These are phyloP conservation scores for Boletus rubropictus DNA, from an alignment of 768 basidiomycete species.

Conservation along the genomic window DNA sequence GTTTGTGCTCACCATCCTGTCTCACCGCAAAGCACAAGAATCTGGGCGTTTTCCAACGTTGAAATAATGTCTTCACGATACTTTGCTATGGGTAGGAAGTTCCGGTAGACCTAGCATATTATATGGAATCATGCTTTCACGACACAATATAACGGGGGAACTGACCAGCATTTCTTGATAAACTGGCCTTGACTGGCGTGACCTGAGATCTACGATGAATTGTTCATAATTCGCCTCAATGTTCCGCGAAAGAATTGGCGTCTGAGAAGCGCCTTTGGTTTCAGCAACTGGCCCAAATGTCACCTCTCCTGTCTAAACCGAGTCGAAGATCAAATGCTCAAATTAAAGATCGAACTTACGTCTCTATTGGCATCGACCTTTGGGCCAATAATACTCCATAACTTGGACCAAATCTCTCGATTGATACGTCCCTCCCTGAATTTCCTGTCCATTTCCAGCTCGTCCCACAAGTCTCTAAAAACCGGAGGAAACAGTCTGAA, in stretches of 20 bases:
- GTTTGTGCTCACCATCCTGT: conserved; percentile 61
- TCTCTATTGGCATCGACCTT: conserved; percentile 42
- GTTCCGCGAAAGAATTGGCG: conserved; percentile 6
- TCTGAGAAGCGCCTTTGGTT: conserved; percentile 13
- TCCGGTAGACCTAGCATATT: conserved; percentile 56
- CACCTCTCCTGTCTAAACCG: conserved; percentile 14
- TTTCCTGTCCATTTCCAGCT: conserved; percentile 66
- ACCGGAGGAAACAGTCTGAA: conserved; percentile 75
- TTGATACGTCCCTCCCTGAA: conserved; percentile 57
- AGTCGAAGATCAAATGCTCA: conserved; percentile 1
- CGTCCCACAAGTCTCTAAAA: conserved; percentile 90
- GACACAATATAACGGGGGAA: conserved; percentile 9
- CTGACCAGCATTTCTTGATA: conserved; percentile 90
- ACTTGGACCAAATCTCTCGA: conserved; percentile 61
- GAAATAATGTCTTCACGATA: conserved; percentile 71
- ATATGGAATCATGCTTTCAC: background rate
- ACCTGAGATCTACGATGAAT: conserved; percentile 51
- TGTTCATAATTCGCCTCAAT: conserved; percentile 37
- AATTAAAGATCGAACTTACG: conserved; percentile 32
- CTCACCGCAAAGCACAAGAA: conserved; percentile 83
- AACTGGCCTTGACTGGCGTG: conserved; percentile 52
- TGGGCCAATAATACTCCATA: conserved; percentile 57
- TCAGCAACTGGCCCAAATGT: conserved; percentile 18
- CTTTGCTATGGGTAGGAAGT: conserved; percentile 77
- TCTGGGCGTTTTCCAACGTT: conserved; percentile 66